Conservation (phyloP, 768 basidiomycete genomes). For the Rhizopogon vesiculosus region DNA sequence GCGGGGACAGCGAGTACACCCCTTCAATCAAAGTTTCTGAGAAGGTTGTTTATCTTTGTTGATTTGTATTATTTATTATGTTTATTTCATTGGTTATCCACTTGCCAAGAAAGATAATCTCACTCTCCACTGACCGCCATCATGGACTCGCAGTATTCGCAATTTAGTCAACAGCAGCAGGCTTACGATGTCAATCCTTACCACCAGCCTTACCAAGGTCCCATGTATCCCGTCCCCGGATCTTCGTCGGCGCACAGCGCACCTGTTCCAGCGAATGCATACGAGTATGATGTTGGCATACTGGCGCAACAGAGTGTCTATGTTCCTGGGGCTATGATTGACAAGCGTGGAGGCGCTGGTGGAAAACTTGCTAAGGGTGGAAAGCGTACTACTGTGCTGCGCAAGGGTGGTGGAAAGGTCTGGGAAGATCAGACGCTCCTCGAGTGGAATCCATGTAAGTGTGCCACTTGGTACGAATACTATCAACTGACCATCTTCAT, state of each 20-base stretch:
- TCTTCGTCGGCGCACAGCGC: conserved; percentile 65
- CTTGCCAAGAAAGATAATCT: neutral
- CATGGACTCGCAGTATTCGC: conserved; percentile 36
- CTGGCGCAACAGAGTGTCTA: conserved; percentile 90
- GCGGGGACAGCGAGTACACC: conserved; percentile 22
- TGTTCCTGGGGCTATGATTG: conserved; percentile 87
- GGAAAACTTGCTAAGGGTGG: conserved; percentile 86
- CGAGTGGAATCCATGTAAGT: conserved; percentile 95
- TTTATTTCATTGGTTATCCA: neutral
- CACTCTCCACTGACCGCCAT: conserved; percentile 1
- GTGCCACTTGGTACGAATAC: neutral
- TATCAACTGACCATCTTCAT: conserved; percentile 6
- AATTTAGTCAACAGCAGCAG: conserved; percentile 50
- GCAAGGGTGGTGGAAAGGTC: conserved; percentile 93
- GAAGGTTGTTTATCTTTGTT: conserved; percentile 24
- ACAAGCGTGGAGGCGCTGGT: conserved; percentile 81
- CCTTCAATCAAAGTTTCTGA: conserved; percentile 8
- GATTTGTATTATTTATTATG: conserved; percentile 13
- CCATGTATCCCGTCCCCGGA: conserved; percentile 63
- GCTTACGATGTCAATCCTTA: conserved; percentile 70
- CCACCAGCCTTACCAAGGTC: conserved; percentile 75
- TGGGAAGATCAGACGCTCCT: conserved; percentile 98
- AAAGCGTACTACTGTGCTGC: conserved; percentile 88
- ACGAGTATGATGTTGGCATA: conserved; percentile 90
- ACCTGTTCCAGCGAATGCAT: conserved; percentile 84